Evolutionary conservation across 2,329 filamentous ascomycete genomes (phyloP).

Genomic region (Arthrobotrys sphaeroides): DNA sequence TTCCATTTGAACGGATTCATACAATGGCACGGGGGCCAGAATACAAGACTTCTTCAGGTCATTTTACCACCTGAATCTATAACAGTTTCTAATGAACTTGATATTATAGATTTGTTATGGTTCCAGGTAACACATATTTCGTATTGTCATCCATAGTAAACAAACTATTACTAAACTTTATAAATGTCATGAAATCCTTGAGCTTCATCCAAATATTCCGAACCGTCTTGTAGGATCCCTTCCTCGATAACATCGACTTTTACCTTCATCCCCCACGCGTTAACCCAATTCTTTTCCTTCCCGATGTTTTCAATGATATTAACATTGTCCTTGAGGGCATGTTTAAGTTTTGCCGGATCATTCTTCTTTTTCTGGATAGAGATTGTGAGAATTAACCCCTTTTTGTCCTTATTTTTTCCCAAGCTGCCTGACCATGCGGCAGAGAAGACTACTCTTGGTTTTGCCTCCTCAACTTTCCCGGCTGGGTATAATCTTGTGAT

Average conservation of each 20-base stretch:
- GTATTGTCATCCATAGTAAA: too few species aligned
- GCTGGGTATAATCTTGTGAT: conserved; percentile 71
- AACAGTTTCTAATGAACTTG: too few species aligned
- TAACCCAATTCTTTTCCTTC: conserved; percentile 69
- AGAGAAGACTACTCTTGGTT: conserved; percentile 49
- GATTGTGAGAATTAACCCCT: conserved; percentile 63
- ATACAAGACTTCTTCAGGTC: too few species aligned
- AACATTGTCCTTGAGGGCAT: conserved; percentile 62
- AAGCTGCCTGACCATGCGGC: conserved; percentile 22
- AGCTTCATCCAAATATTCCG: too few species aligned
- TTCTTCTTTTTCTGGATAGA: conserved; percentile 62
- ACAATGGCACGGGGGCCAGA: too few species aligned
- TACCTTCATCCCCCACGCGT: conserved; percentile 59
- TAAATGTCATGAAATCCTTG: too few species aligned
- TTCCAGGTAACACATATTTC: too few species aligned
- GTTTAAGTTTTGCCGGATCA: conserved; percentile 59
- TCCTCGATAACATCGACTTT: conserved; percentile 62
- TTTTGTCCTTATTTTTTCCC: conserved; percentile 13
- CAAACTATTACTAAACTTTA: too few species aligned
- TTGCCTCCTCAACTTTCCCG: conserved; percentile 63
- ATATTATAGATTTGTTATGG: too few species aligned
- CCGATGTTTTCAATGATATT: conserved; percentile 67
- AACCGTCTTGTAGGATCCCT: conserved; percentile 56
- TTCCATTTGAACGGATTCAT: too few species aligned
- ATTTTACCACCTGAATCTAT: too few species aligned